phyloP scores from a whole-genome alignment of 345 rosid species.

The Triadica sebifera region DNA sequence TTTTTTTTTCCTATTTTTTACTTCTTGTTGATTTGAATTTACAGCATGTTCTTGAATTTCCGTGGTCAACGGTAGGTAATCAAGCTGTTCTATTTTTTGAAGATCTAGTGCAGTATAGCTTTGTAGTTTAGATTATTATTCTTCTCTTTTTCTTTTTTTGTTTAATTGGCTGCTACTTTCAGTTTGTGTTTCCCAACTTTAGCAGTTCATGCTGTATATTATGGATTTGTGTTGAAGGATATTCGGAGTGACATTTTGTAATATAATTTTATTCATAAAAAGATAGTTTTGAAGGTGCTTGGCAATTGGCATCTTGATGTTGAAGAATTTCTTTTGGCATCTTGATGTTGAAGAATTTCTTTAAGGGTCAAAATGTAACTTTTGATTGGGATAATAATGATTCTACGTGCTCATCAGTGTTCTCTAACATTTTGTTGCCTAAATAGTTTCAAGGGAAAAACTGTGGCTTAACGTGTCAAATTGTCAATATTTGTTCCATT shows the following conservation, averaged over 20 bases:
- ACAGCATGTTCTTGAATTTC: not conserved
- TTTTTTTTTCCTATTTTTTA: not conserved
- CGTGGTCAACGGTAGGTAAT: constrained; percentile 6
- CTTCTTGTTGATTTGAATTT: not conserved
- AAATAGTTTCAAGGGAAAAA: not conserved
- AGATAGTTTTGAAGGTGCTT: not conserved
- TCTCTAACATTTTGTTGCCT: not conserved
- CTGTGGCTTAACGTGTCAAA: not conserved
- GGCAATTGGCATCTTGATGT: not conserved
- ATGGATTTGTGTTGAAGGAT: not conserved
- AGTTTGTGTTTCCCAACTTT: not conserved
- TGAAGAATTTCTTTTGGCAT: not conserved
- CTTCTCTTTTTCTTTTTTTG: not conserved
- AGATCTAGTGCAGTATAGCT: constrained; percentile 8
- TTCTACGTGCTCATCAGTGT: not conserved
- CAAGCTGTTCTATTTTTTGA: not conserved
- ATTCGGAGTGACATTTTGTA: not conserved
- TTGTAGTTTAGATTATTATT: not conserved
- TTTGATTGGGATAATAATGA: not conserved
- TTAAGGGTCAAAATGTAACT: not conserved
- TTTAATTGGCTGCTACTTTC: not conserved
- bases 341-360: not conserved
- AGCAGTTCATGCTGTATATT: not conserved
- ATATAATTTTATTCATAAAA: not conserved
- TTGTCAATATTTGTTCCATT: not conserved